A percentile compares a stretch with the other conserved stretches of the same genome.
Evolutionary conservation across 148 eudicot genomes (phyloP).

Genomic region (Simmondsia chinensis): DNA sequence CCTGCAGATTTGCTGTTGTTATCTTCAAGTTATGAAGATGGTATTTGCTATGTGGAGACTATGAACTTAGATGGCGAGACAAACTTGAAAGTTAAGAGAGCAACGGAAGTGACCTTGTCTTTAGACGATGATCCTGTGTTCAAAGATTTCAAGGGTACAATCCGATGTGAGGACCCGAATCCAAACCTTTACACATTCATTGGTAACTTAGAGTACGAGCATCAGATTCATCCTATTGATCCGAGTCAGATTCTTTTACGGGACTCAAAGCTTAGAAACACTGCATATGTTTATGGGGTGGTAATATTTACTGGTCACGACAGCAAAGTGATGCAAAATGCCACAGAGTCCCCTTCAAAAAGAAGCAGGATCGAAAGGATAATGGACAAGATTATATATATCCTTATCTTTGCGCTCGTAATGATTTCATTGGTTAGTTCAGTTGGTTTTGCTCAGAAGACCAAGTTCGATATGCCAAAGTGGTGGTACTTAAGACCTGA

Average conservation of each 20-base stretch:
- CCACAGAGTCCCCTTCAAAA: conserved; percentile 85
- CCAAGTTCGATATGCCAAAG: conserved; percentile 40
- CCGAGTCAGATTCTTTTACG: conserved; percentile 84
- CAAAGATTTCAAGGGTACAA: conserved; percentile 46
- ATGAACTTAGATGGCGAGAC: conserved; percentile 99
- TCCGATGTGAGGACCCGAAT: conserved; percentile 85
- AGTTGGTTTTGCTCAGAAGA: conserved; percentile 57
- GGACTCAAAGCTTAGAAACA: conserved; percentile 92
- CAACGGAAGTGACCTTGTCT: conserved; percentile 61
- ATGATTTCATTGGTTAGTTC: conserved; percentile 82
- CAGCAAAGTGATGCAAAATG: conserved; percentile 91
- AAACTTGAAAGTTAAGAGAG: conserved; percentile 79
- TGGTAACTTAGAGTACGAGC: conserved; percentile 84
- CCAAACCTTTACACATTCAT: conserved; percentile 80
- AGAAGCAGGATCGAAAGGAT: conserved; percentile 77
- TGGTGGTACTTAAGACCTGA: conserved; percentile 78
- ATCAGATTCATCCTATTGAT: conserved; percentile 70
- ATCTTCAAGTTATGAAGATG: conserved; percentile 88
- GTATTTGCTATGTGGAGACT: conserved; percentile 91
- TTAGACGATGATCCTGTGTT: conserved; percentile 60
- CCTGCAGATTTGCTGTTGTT: conserved; percentile 85
- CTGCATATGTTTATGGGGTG: conserved; percentile 71
- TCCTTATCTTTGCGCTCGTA: conserved; percentile 70
- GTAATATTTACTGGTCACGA: conserved; percentile 90
- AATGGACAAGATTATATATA: conserved; percentile 82